phyloP scores from a whole-genome alignment of 2,329 filamentous ascomycete species.

The Pyrenophora tritici-repentis region DNA sequence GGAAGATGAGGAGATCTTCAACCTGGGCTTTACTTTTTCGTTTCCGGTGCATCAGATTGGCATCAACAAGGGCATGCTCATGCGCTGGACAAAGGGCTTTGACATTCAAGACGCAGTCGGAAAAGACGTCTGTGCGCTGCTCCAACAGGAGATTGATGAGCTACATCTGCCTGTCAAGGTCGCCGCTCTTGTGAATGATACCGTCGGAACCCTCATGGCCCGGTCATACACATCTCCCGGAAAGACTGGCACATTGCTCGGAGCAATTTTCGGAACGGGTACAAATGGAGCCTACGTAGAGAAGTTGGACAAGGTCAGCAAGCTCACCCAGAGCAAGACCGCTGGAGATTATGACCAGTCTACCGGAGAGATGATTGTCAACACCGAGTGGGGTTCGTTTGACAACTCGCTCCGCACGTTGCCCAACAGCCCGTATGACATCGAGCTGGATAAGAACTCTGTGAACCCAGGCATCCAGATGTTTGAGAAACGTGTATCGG shows the following conservation, averaged over 20 bases:
- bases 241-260: constrained; percentile 84
- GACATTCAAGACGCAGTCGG: constrained; percentile 94
- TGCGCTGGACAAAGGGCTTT: constrained; percentile 98
- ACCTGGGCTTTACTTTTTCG: constrained; percentile 97
- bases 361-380: constrained; percentile 95
- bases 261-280: constrained; percentile 95
- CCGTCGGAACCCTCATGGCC: constrained; percentile 96
- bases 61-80: constrained; percentile 92
- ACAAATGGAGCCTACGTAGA: constrained; percentile 98
- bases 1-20: constrained; percentile 78
- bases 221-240: constrained; percentile 92
- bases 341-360: constrained; percentile 70
- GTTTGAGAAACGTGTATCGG: constrained; percentile 98
- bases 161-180: constrained; percentile 88
- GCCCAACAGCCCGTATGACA: constrained; percentile 83
- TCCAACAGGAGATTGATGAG: constrained; percentile 87
- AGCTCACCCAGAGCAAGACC: constrained; percentile 59
- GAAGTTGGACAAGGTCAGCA: constrained; percentile 83
- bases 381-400: constrained; percentile 98
- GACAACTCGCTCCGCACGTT: constrained; percentile 91
- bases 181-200: constrained; percentile 96
- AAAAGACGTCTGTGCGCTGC: constrained; percentile 88
- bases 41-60: constrained; percentile 94
- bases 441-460: constrained; percentile 74
- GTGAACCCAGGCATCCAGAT: constrained; percentile 95